Base-by-base conservation (phyloP, 108 stramenopile species). In the Skeletonema costatum region DNA sequence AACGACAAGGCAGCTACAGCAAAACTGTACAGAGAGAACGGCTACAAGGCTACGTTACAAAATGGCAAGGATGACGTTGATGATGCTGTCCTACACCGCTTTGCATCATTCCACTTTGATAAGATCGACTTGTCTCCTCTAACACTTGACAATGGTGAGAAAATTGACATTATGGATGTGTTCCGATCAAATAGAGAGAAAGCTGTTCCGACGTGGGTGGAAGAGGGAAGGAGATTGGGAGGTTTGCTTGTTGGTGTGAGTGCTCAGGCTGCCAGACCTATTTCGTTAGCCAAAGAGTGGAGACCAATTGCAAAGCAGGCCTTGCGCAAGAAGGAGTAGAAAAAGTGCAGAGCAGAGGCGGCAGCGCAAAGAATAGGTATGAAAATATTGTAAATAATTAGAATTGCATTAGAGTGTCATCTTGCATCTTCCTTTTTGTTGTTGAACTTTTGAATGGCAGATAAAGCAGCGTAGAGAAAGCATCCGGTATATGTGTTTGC, bases 221-320 rank as follows among this genome's bases (percentile, higher is more conserved):
- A 79, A 31, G 72, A 84, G 32, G 77, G 68, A 25, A 35, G 83
- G 29, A 61, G 78, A 39, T 58, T 84, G 46, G 83, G 78, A 19
- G 78, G 83, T 9, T 51, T 84, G 33, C 32, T 84, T 4, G 53
- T 67, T 60, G 83, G 83, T 2, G 78, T 80, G 14, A 60, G 50
- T 30, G 68, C 78, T 13, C 83, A 84, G 67, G 83, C 83, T 14
- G 83, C 78, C n/a, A 53, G 83, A 35, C 83, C 83, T n/a, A 84
- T 84, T 42, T 71, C 68, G 1, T 64, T 84, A 59, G 61, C 76
- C 21, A 79, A 80, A 39, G 83, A 84, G 38, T 84, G 83, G 83
- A 38, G 42, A 36, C 78, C 78, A 7, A 80, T 83, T 42, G 82
- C 82, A 9, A 68, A 78, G 56, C 64, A 70, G 36, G 69, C 46